These are phyloP conservation scores for Fusarium torulosum DNA, from an alignment of 2,329 filamentous ascomycete genomes.

Conservation along the genomic window DNA sequence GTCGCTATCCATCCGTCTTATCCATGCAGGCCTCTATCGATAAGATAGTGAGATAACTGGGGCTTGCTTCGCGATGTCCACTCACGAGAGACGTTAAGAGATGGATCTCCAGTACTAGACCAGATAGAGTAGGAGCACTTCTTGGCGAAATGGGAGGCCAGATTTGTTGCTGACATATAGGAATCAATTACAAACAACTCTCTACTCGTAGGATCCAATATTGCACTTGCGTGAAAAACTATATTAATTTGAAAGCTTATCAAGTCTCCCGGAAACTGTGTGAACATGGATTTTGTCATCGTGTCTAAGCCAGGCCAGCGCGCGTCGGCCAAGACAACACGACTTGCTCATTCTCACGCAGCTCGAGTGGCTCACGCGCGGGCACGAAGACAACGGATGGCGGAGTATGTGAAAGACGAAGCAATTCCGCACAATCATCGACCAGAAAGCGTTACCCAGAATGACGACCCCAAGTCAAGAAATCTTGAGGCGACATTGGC, in stretches of 20 bases:
- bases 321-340: conserved; percentile 5
- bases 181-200: too few species aligned
- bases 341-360: conserved; percentile 16
- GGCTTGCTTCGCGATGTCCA: not conserved
- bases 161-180: not conserved
- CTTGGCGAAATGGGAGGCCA: conserved; percentile 6
- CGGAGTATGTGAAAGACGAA: not conserved
- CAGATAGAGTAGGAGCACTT: conserved; percentile 24
- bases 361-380: conserved; percentile 14
- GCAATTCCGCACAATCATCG: not conserved
- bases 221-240: not conserved
- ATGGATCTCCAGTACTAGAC: not conserved
- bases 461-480: rapidly evolving
- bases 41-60: too few species aligned
- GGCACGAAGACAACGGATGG: not conserved
- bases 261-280: not conserved
- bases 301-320: conserved; percentile 1
- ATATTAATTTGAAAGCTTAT: not conserved
- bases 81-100: not conserved
- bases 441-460: rapidly evolving
- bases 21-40: too few species aligned
- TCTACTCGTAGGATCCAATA: too few species aligned
- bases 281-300: conserved; percentile 3
- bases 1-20: too few species aligned
- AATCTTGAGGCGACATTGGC: rapidly evolving